Percentiles rank a stretch among this genome's conserved stretches.
Evolutionary conservation across 768 basidiomycete genomes (phyloP).

Genomic region (Hericium alpestre): DNA sequence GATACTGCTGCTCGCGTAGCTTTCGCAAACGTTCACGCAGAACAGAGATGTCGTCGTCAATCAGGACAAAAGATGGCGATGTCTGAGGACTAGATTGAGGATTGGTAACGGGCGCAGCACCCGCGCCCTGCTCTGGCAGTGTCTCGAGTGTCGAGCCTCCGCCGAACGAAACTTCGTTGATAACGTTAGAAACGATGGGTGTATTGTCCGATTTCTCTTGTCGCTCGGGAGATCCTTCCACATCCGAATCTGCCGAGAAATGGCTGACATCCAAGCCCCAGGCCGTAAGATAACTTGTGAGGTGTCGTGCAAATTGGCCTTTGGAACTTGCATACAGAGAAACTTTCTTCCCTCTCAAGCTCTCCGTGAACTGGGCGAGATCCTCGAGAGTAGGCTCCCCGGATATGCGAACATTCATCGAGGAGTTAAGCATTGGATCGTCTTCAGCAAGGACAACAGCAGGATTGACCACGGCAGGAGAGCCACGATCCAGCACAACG

Average conservation of each 20-base stretch:
- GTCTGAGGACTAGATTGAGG: neutral
- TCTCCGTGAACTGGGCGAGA: conserved; percentile 68
- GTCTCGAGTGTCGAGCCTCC: conserved; percentile 8
- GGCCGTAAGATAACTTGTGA: conserved; percentile 84
- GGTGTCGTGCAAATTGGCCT: conserved; percentile 83
- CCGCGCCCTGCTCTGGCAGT: conserved; percentile 8
- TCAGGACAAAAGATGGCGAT: conserved; percentile 62
- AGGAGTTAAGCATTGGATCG: conserved; percentile 37
- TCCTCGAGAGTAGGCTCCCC: conserved; percentile 75
- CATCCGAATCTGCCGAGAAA: conserved; percentile 48
- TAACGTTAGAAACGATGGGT: neutral
- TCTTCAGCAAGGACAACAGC: conserved; percentile 31
- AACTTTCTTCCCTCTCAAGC: conserved; percentile 73
- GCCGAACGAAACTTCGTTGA: conserved; percentile 4
- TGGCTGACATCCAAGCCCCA: conserved; percentile 95
- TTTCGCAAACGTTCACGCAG: conserved; percentile 66
- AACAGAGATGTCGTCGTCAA: conserved; percentile 84
- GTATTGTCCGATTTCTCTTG: conserved; percentile 1
- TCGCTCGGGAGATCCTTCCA: conserved; percentile 27
- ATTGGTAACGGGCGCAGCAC: conserved; percentile 8
- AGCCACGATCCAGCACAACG: conserved; percentile 53
- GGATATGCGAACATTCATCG: conserved; percentile 39
- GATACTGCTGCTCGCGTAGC: conserved; percentile 46
- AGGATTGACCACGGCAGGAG: conserved; percentile 31
- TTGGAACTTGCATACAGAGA: conserved; percentile 77